These are phyloP conservation scores for Pichia ethanolica DNA, from an alignment of 805 yeast genomes.

Conservation along the genomic window DNA sequence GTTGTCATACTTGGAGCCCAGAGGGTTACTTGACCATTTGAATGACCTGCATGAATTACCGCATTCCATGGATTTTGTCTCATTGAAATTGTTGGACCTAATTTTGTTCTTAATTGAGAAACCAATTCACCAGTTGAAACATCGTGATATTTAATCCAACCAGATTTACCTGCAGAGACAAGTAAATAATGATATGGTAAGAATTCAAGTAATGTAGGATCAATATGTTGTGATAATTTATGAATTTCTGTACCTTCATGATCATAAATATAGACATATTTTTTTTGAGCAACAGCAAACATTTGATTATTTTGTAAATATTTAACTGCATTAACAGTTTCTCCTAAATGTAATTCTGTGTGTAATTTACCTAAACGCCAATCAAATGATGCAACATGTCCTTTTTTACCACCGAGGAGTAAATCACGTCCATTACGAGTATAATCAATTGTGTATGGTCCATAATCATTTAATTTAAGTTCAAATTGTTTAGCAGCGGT, in stretches of 20 bases:
- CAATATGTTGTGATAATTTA: slow-evolving; percentile 83
- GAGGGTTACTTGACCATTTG: slow-evolving; percentile 83
- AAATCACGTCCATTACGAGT: slow-evolving; percentile 83
- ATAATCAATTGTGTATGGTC: slow-evolving; percentile 80
- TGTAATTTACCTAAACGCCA: slow-evolving; percentile 84
- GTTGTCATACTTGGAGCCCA: slow-evolving; percentile 90
- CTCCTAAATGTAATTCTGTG: slow-evolving; percentile 79
- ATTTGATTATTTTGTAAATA: slow-evolving; percentile 87
- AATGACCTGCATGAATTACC: slow-evolving; percentile 86
- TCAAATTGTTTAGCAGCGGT: slow-evolving; percentile 73
- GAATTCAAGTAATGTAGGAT: slow-evolving; percentile 74
- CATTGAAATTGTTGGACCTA: slow-evolving; percentile 88
- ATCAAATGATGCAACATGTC: slow-evolving; percentile 93
- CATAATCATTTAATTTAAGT: slow-evolving; percentile 65
- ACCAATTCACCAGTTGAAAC: slow-evolving; percentile 87
- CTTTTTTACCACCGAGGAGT: slow-evolving; percentile 80
- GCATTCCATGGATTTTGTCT: slow-evolving; percentile 95
- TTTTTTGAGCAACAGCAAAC: slow-evolving; percentile 96
- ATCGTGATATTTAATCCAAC: slow-evolving; percentile 87
- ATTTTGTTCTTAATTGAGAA: slow-evolving; percentile 73
- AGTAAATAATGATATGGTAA: slow-evolving; percentile 88
- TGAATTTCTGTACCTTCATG: slow-evolving; percentile 88
- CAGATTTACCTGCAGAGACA: slow-evolving; percentile 84
- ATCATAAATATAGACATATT: slow-evolving; percentile 88
- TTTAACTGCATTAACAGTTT: slow-evolving; percentile 85